Evolutionary conservation across 805 yeast genomes (phyloP).

Genomic region (Saccharomycopsis guyanensis): DNA sequence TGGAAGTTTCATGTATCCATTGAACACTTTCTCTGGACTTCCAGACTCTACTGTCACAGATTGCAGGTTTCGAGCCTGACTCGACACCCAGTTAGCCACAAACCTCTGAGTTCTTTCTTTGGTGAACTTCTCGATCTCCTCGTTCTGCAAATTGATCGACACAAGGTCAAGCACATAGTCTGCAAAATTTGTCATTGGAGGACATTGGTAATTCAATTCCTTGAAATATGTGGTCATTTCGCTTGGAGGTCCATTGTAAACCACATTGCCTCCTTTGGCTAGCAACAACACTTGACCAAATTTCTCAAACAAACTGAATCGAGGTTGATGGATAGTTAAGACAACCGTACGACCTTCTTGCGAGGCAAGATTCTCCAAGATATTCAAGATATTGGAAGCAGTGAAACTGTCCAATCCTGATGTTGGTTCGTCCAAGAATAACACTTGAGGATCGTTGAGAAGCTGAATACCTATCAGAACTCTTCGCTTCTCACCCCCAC

Average conservation of each 20-base stretch:
- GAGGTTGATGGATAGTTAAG: constrained; percentile 79
- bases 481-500: constrained; percentile 78
- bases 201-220: constrained; percentile 46
- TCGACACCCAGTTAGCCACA: constrained; percentile 31
- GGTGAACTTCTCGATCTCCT: constrained; percentile 33
- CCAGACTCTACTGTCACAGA: neutral
- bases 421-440: constrained; percentile 82
- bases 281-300: constrained; percentile 69
- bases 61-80: too few relatives aligned
- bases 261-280: constrained; percentile 65
- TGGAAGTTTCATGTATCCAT: constrained; percentile 22
- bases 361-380: constrained; percentile 47
- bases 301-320: constrained; percentile 50
- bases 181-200: constrained; percentile 58
- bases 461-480: constrained; percentile 78
- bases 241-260: constrained; percentile 53
- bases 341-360: constrained; percentile 59
- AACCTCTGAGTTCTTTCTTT: constrained; percentile 34
- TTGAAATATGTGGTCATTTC: constrained; percentile 42
- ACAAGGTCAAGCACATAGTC: constrained; percentile 68
- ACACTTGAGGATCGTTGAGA: constrained; percentile 59
- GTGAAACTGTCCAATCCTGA: constrained; percentile 82
- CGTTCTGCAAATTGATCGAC: constrained; percentile 45
- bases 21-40: constrained; percentile 10
- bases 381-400: constrained; percentile 55